Base-by-base conservation (phyloP, 352 stramenopile genomes). In the Phytophthora capsici region DNA sequence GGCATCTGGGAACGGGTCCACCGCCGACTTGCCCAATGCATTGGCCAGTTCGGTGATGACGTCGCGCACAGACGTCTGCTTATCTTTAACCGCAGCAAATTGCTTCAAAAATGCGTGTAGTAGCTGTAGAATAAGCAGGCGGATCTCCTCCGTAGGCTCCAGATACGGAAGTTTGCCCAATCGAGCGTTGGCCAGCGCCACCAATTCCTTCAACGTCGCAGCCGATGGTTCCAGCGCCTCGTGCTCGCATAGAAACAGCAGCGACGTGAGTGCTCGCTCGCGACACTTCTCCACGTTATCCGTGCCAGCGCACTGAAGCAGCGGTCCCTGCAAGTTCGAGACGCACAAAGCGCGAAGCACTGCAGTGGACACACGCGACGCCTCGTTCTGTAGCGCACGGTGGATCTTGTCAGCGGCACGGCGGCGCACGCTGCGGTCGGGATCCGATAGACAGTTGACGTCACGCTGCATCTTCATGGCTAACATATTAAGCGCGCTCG, bases 401-500 rank as follows among this genome's bases (percentile, higher is more conserved):
- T 86, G 69, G 17, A 95, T 73, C 55, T 88, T 93, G 50, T 95
- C 85, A 19, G 81, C 75, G 16, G 85, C 86, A 30, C 85, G 85
- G 13, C 86, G 86, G 10, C 85, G 85, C 44, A 93, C 77, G 16
- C 64, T 77, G 49, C 87, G 87, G 45, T 94, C 82, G 3, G 87
- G 71, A 46, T 94, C 87, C 14, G 66, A 36, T 25, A 95, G 60
- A 47, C 87, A 95, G 64, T 95, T 95, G 48, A 95, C 63, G 57
- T 95, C 87, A 34, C 82, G 85, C 71, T 94, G 84, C 43, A 95
- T 81, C 66, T 90, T 89, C 82, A 94, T 94, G 19, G 76, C 46
- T 50, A 92, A 69, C 74, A 80, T 79, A 32, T 71, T 75, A 72
- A 82, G 86, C 66, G 77, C 56, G 50, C 66, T 65, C 56, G 85